Base-by-base conservation (phyloP, 106 monocot species). In the Iris macrosiphon region DNA sequence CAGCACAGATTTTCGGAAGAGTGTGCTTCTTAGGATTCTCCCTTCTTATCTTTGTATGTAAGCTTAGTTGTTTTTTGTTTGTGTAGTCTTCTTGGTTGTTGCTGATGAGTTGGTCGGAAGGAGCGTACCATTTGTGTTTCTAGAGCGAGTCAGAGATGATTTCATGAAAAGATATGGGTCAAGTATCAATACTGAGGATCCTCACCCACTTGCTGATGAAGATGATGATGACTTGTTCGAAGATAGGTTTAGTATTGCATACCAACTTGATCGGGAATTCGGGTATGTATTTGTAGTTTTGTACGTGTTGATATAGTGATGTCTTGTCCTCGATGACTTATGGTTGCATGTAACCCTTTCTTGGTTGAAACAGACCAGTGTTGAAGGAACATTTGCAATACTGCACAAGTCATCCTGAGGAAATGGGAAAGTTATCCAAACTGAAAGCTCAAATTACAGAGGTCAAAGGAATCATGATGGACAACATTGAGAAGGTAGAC, bases 381-480 rank as follows among this genome's bases (percentile, higher is more conserved):
- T 69, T 96, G 57, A 86, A 80, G 77, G 95, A 96, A 45, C 95
- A 96, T 47, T 86, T 96, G 89, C 65, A 80, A 37, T 96, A 85
- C 59, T 89, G 85, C 59, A 67, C 77, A 18, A 83, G 55, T 41
- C 82, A 96, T 72, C 89, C 89, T n/a, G 95, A 90, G 61, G 95
- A 96, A 69, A 82, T 89, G 72, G 75, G 79, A 54, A 86, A 82
- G 64, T 17, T 96, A 19, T 86, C 89, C 22, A 96, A 96, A 66
- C 57, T 86, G 63, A 96, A 82, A 70, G 74, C 89, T 63, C 95
- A 96, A 30, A 77, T 86, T 46, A 82, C 89, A 2, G 95, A 96
- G 46, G 86, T 86, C 45, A 96, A 90, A 62, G 89, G 84, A 72
- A 86, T 96, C 51, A 96, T 96, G 96, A 90, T 96, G 95, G 95